phyloP scores from a whole-genome alignment of 78 protist genomes.

The Dictyostelium citrinum region DNA sequence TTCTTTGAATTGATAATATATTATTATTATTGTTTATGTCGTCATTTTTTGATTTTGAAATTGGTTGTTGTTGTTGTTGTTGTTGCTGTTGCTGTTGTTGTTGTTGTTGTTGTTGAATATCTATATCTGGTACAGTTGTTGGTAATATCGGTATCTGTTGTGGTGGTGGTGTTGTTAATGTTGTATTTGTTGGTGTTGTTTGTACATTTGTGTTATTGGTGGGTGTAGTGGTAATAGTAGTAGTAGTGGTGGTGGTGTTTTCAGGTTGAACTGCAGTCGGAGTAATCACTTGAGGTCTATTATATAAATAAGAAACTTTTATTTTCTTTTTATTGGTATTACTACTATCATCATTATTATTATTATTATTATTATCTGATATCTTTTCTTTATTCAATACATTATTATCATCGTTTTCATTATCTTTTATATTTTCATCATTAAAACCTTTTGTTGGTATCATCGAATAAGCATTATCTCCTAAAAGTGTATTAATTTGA shows the following conservation, averaged over 20 bases:
- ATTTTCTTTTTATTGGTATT: background rate
- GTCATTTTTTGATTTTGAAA: background rate
- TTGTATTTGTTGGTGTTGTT: background rate
- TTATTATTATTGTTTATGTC: background rate
- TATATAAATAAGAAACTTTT: background rate
- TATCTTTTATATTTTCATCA: background rate
- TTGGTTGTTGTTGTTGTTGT: background rate
- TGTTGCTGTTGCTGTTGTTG: background rate
- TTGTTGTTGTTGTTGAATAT: conserved; percentile 13
- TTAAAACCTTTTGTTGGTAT: background rate
- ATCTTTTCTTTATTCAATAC: background rate
- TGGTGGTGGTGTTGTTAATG: background rate
- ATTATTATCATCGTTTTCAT: background rate
- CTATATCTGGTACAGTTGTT: background rate
- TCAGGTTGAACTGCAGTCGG: background rate
- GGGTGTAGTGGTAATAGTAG: background rate
- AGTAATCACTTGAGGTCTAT: background rate
- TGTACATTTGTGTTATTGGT: background rate
- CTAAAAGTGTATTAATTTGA: conserved; percentile 15
- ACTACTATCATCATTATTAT: background rate
- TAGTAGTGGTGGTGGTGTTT: background rate
- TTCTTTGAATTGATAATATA: background rate
- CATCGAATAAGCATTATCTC: conserved; percentile 33
- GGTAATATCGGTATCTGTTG: background rate
- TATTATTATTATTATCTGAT: background rate